Conservation (phyloP, 163 green algal species). For the Chlamydomonas reinhardtii region DNA sequence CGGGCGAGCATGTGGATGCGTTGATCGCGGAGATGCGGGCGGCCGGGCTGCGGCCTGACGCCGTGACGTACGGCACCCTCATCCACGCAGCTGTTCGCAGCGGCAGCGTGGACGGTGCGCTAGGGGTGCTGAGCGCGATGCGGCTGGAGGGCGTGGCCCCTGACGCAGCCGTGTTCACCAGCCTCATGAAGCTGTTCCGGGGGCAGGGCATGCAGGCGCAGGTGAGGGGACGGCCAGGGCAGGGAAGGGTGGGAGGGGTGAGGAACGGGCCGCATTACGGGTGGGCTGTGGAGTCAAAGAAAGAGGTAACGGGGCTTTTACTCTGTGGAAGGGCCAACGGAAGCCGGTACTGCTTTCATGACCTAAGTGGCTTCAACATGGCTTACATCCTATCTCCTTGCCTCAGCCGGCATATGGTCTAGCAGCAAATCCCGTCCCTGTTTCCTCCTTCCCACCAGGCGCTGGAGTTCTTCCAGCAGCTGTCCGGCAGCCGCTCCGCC, state of each 20-base stretch:
- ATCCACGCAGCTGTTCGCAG: conserved; percentile 41
- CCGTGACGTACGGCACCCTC: conserved; percentile 46
- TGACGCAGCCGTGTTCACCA: conserved; percentile 37
- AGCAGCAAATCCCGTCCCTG: no score
- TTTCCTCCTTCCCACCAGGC: no score
- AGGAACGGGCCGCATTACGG: no score
- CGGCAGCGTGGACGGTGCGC: conserved; percentile 27
- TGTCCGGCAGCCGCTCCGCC: conserved; percentile 3
- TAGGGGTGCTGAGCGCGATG: conserved; percentile 41
- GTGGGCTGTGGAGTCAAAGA: no score
- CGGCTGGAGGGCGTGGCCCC: conserved; percentile 36
- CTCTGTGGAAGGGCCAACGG: no score
- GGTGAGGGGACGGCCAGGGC: not conserved
- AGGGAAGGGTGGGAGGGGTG: not conserved
- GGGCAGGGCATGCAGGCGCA: conserved; percentile 5
- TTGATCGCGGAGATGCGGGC: conserved; percentile 38
- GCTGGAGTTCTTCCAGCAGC: conserved; percentile 46
- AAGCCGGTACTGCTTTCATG: no score
- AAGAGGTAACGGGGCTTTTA: no score
- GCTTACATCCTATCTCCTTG: no score
- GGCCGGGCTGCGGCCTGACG: conserved; percentile 14
- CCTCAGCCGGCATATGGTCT: no score
- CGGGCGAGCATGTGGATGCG: not conserved
- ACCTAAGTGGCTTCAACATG: no score
- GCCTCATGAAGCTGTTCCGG: conserved; percentile 52